Evolutionary conservation across 2,329 filamentous ascomycete species (phyloP).

Genomic region (Fonsecaea multimorphosa): DNA sequence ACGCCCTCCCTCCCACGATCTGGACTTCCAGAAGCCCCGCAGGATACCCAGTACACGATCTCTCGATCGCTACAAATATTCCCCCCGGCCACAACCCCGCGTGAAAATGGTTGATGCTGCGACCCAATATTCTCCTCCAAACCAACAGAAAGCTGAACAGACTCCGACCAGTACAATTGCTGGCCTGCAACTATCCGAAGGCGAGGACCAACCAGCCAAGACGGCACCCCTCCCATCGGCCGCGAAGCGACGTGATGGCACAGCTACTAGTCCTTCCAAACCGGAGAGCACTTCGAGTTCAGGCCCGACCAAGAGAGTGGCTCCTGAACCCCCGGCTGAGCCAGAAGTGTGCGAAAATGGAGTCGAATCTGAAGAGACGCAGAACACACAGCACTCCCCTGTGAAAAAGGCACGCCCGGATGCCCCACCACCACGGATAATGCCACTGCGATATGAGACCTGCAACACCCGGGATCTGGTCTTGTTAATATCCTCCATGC

Average conservation of each 20-base stretch:
- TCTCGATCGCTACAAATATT: slow-evolving; percentile 32
- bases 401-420: slow-evolving; percentile 55
- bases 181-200: slow-evolving; percentile 29
- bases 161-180: slow-evolving; percentile 49
- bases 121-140: slow-evolving; percentile 58
- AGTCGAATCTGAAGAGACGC: slow-evolving; percentile 5
- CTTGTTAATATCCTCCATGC: slow-evolving; percentile 89
- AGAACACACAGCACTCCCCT: slow-evolving; percentile 22
- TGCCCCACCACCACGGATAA: slow-evolving; percentile 58
- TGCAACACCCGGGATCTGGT: slow-evolving; percentile 87
- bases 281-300: slow-evolving; percentile 7
- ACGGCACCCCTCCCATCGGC: neutral
- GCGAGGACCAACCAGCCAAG: slow-evolving; percentile 19
- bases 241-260: slow-evolving; percentile 11
- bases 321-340: slow-evolving; percentile 23
- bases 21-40: slow-evolving; percentile 18
- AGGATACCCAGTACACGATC: slow-evolving; percentile 32
- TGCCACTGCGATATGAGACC: slow-evolving; percentile 75
- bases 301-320: slow-evolving; percentile 29
- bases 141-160: slow-evolving; percentile 25
- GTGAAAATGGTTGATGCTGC: slow-evolving; percentile 54
- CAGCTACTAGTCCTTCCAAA: slow-evolving; percentile 4
- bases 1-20: slow-evolving; percentile 21
- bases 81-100: slow-evolving; percentile 15
- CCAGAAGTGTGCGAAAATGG: slow-evolving; percentile 10